Evolutionary conservation across 1,139 yeast species (phyloP).

Genomic region (Taiozyma sp.): DNA sequence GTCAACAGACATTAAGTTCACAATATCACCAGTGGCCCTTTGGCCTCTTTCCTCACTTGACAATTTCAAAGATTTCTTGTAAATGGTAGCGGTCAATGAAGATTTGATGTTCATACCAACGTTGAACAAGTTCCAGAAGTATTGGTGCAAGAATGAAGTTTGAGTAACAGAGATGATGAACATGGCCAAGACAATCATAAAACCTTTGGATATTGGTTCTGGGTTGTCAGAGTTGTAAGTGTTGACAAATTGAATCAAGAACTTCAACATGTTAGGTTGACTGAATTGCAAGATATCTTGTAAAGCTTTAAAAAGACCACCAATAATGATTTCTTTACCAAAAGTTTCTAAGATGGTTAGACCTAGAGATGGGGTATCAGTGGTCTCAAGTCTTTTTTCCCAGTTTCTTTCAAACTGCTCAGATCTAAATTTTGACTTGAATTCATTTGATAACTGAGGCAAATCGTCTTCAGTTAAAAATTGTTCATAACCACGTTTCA

Average conservation of each 20-base stretch:
- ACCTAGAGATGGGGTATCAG: constrained; percentile 56
- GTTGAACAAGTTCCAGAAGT: constrained; percentile 84
- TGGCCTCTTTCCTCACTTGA: constrained; percentile 80
- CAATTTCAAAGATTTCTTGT: constrained; percentile 71
- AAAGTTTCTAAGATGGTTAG: constrained; percentile 61
- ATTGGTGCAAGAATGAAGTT: constrained; percentile 85
- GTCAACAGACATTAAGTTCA: constrained; percentile 94
- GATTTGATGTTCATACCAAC: constrained; percentile 88
- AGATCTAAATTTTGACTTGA: constrained; percentile 49
- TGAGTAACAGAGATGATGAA: constrained; percentile 76
- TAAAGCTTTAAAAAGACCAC: constrained; percentile 66
- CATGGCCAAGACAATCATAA: constrained; percentile 80
- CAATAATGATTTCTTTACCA: constrained; percentile 62
- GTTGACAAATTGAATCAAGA: constrained; percentile 75
- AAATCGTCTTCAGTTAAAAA: constrained; percentile 73
- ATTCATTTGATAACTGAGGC: constrained; percentile 69
- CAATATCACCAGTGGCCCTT: constrained; percentile 94
- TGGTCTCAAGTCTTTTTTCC: constrained; percentile 39
- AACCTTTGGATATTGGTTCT: constrained; percentile 71
- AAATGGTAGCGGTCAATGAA: constrained; percentile 71
- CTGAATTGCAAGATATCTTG: constrained; percentile 82
- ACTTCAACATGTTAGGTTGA: constrained; percentile 81
- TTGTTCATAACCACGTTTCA: constrained; percentile 76
- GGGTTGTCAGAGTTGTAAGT: constrained; percentile 47
- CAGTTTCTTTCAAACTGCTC: constrained; percentile 53